A percentile compares a stretch with the other conserved stretches of the same genome.
These are phyloP conservation scores for Claviceps lovelessii DNA, from an alignment of 2,329 filamentous ascomycete genomes.

Conservation along the genomic window DNA sequence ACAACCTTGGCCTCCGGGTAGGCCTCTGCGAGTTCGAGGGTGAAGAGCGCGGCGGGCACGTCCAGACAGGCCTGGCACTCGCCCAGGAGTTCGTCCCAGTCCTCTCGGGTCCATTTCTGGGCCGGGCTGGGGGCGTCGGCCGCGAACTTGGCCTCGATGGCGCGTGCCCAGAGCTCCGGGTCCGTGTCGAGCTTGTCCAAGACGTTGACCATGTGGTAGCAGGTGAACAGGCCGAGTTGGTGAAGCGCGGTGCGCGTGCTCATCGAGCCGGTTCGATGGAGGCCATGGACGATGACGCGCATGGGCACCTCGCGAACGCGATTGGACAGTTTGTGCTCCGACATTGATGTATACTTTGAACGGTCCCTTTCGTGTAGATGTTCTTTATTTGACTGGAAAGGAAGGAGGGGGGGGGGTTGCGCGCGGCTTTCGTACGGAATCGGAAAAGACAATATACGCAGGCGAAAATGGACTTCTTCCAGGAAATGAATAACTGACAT, in stretches of 20 bases:
- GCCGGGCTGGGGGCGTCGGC: slow-evolving; percentile 10
- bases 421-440: no score
- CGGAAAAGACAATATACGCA: no score
- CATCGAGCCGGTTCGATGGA: slow-evolving; percentile 24
- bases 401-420: no score
- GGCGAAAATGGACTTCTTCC: no score
- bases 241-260: slow-evolving; percentile 15
- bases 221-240: slow-evolving; percentile 16
- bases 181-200: slow-evolving; percentile 11
- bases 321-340: slow-evolving; percentile 4
- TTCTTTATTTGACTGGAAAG: no score
- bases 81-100: slow-evolving; percentile 33
- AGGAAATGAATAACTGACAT: no score
- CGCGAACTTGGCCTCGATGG: slow-evolving; percentile 19
- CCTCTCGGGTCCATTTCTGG: slow-evolving; percentile 18
- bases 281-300: slow-evolving; percentile 25
- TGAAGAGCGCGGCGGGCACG: slow-evolving; percentile 40
- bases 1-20: slow-evolving; percentile 25
- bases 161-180: slow-evolving; percentile 17
- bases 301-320: slow-evolving; percentile 20
- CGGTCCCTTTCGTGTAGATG: no score
- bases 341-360: no score
- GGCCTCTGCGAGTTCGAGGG: slow-evolving; percentile 19
- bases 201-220: slow-evolving; percentile 16
- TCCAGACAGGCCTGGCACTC: slow-evolving; percentile 38